phyloP scores from a whole-genome alignment of 805 yeast genomes.

The Starmerella bacillaris region DNA sequence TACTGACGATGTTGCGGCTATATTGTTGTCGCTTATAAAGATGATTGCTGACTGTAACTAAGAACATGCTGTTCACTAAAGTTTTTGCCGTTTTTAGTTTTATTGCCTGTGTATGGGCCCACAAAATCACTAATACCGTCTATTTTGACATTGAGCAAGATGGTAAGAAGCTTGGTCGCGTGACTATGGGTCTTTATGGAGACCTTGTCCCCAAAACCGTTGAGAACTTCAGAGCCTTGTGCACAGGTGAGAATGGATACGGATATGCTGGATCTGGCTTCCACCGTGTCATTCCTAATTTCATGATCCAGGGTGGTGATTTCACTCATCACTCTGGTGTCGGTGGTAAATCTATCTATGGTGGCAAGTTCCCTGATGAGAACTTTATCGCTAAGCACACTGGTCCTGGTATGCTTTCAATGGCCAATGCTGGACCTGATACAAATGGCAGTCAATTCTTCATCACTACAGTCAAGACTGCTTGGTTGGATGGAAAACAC shows the following conservation, averaged over 20 bases:
- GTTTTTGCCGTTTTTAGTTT: conserved; percentile 7
- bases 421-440: conserved; percentile 60
- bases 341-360: conserved; percentile 70
- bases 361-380: conserved; percentile 59
- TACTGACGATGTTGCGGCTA: too few relatives aligned
- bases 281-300: conserved; percentile 55
- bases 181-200: conserved; percentile 77
- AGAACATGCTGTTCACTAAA: conserved; percentile 9
- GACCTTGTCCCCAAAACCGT: conserved; percentile 73
- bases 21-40: too few relatives aligned
- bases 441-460: conserved; percentile 85
- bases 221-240: conserved; percentile 68
- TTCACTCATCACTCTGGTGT: conserved; percentile 43
- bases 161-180: conserved; percentile 56
- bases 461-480: conserved; percentile 76
- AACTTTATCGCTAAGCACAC: conserved; percentile 40
- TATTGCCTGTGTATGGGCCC: conserved; percentile 13
- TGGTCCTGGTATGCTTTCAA: conserved; percentile 49
- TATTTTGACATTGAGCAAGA: conserved; percentile 76
- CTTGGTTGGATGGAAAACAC: conserved; percentile 87
- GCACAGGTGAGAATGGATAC: conserved; percentile 54
- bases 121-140: conserved; percentile 57
- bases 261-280: conserved; percentile 48
- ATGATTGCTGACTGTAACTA: too few relatives aligned
- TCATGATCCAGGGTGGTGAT: conserved; percentile 83